Base-by-base conservation (phyloP, 176 grass and related monocot genomes). In the Triticum timopheevii region DNA sequence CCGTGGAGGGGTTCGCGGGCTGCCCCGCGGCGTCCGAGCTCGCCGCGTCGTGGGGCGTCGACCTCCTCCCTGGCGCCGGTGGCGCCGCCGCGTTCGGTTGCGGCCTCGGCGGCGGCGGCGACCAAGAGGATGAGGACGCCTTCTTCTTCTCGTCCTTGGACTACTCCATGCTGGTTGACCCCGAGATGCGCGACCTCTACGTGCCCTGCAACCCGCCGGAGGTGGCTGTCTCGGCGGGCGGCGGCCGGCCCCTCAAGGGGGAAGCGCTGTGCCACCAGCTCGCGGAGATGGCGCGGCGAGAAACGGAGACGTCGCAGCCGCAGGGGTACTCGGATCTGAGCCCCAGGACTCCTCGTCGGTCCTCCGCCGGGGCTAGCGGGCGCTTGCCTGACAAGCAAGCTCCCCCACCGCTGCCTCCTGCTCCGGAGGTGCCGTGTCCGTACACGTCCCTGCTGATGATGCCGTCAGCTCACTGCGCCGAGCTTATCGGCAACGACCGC, bases 391-490 rank as follows among this genome's bases (percentile, higher is more conserved):
- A 87, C 7, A 88, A 87, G 81, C 39, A 70, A 36, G 35, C 68
- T n/a, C 20, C 72, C 10, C 25, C 28, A 3, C 16, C 61, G 71
- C 8, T 25, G 70, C 80, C 59, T 58, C 22, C 77, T 65, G 23
- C 39, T 12, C 68, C 38, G 20, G 81, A 78, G 65, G 62, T 54
- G 77, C 84, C 65, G 23, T 33, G 85, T 64, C 91, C 94, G 25
- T 95, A 91, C 78, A 91, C 91, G 27, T 91, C 94, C 42, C 69
- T 91, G 78, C 89, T 93, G 27, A 91, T 91, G 94, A 81, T 85
- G 82, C 56, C 84, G 6, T 83, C 91, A 6, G 80, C 74, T 0
- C 85, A 81, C 78, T 89, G 87, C 84, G 47, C 63, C 34, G 88
- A 90, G 70, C 82, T 90, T 56, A 61, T 87, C 3, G 59, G 59